Percentiles rank a stretch among this genome's conserved stretches.
These are phyloP conservation scores for Tuctoria greenei DNA, from an alignment of 176 grass and related monocot genomes.

Conservation along the genomic window DNA sequence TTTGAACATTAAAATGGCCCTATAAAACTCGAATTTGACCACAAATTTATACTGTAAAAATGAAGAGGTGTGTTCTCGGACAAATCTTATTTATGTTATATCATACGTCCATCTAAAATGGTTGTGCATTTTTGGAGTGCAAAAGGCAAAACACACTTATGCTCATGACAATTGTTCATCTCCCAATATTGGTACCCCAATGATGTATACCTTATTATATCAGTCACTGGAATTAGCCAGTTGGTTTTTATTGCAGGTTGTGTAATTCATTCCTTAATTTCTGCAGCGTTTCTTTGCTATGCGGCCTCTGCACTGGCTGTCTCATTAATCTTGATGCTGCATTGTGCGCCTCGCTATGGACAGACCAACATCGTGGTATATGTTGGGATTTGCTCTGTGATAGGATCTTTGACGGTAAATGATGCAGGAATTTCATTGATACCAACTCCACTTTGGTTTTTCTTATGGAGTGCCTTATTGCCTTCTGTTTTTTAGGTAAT, in stretches of 20 bases:
- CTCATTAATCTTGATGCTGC: conserved; percentile 75
- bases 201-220: not conserved
- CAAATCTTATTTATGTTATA: not conserved
- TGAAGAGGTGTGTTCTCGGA: not conserved
- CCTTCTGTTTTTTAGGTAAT: conserved; percentile 68
- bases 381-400: conserved; percentile 83
- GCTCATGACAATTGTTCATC: no score
- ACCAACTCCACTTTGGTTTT: conserved; percentile 14
- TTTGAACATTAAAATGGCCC: not conserved
- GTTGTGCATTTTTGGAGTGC: not conserved
- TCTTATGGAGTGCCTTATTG: not conserved
- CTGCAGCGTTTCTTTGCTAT: conserved; percentile 82
- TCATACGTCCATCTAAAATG: not conserved
- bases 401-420: conserved; percentile 97
- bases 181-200: no score
- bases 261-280: not conserved
- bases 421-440: not conserved
- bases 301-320: conserved; percentile 55
- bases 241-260: not conserved
- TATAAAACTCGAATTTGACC: not conserved
- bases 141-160: no score
- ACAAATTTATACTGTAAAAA: not conserved
- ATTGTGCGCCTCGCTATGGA: conserved; percentile 82
- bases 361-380: conserved; percentile 91
- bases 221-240: not conserved